Evolutionary conservation across 345 rosid genomes (phyloP).

Genomic region (Hibiscus syriacus): DNA sequence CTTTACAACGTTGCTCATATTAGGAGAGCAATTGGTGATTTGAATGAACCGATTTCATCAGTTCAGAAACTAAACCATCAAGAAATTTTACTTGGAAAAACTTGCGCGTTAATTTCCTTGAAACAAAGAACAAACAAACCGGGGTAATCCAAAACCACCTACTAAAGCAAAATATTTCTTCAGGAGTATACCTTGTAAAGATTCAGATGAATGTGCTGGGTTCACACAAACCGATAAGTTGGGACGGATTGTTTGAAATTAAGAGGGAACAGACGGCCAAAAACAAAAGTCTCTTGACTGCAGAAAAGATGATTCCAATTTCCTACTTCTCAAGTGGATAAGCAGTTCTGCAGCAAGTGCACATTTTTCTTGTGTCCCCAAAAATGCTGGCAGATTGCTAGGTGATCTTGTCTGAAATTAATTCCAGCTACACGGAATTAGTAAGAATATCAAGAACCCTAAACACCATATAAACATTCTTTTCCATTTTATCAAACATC

Average conservation of each 20-base stretch:
- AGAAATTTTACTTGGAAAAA: neutral
- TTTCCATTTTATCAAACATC: neutral
- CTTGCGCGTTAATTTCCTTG: neutral
- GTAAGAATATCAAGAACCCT: constrained; percentile 4
- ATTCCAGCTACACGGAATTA: constrained; percentile 22
- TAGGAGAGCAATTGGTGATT: neutral
- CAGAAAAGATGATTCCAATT: constrained; percentile 1
- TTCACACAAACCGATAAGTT: neutral
- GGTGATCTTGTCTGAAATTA: constrained; percentile 80
- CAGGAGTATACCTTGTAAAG: neutral
- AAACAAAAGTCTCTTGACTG: neutral
- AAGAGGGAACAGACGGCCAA: neutral
- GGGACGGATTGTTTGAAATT: neutral
- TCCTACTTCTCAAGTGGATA: constrained; percentile 90
- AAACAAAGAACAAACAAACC: neutral
- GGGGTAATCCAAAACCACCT: neutral
- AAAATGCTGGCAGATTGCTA: constrained; percentile 86
- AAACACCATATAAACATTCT: neutral
- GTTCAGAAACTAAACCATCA: neutral
- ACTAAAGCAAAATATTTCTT: neutral
- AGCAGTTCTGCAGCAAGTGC: constrained; percentile 97
- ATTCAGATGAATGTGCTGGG: neutral
- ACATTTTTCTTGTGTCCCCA: constrained; percentile 94
- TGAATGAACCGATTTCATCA: neutral
- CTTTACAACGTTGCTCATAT: neutral